These are phyloP conservation scores for Arabidopsis arenosa DNA, from an alignment of 345 rosid species.

Conservation along the genomic window DNA sequence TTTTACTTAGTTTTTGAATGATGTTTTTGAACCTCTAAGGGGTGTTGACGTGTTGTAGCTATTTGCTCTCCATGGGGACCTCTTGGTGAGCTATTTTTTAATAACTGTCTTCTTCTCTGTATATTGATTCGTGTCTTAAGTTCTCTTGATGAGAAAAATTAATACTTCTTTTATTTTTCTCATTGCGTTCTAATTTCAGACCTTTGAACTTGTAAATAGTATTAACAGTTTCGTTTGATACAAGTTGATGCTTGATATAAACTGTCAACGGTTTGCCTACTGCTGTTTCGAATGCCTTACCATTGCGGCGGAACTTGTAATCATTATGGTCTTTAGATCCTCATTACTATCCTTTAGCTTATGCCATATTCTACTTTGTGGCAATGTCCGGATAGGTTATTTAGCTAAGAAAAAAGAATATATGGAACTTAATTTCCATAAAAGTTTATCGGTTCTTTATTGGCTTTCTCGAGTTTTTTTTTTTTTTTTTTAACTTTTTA, in stretches of 20 bases:
- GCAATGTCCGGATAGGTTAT: no score
- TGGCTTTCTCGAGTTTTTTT: no score
- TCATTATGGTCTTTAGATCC: no score
- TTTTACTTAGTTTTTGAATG: conserved; percentile 6
- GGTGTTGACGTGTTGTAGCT: conserved; percentile 55
- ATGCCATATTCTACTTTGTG: no score
- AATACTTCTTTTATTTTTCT: conserved; percentile 4
- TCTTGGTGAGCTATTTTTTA: conserved; percentile 64
- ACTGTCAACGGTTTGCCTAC: no score
- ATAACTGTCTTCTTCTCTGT: conserved; percentile 1
- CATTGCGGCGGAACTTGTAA: no score
- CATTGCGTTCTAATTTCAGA: background rate
- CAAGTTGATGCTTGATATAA: background rate
- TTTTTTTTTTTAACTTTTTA: no score
- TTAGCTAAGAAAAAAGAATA: no score
- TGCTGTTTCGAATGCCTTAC: no score
- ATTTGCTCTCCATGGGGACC: conserved; percentile 92
- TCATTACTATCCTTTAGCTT: no score
- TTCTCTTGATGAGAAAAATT: background rate
- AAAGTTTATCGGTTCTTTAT: no score
- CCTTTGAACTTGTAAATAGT: conserved; percentile 7
- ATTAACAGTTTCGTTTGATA: conserved; percentile 1
- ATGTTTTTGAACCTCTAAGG: conserved; percentile 54
- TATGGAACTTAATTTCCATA: no score
- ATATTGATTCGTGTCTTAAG: conserved; percentile 5